Evolutionary conservation across 2,329 filamentous ascomycete genomes (phyloP), one percentile per base, ranked within the genome.

Genomic region (Trichoderma sp.): DNA sequence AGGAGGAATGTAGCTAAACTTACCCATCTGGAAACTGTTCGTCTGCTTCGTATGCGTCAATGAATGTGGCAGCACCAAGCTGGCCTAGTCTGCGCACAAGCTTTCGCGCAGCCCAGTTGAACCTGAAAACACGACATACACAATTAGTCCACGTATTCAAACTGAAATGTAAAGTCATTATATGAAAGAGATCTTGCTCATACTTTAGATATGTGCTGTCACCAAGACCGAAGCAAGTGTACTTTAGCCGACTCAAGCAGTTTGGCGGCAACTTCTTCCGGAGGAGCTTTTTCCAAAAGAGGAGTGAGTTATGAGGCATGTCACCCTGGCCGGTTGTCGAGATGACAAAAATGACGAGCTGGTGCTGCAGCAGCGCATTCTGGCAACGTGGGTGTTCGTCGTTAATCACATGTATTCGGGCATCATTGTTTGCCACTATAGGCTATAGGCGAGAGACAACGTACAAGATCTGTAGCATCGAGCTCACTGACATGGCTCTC

Each of bases 321-420:
- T 98, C 95, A 6, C 96, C 96, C 82, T 99, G 95, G 6, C 96
- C 96, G 0, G 96, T 97, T 0, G 96, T 99, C 6, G 96, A 97
- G 23, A 97, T 85, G 73, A 94, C 90, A 77, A 99, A 93, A 65
- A 98, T 85, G 30, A 94, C 88, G 23, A 95, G 81, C 1, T 81
- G 82, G 71, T 85, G 83, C 69, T 83, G 82, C 11, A 87, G 76
- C 28, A 91, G 81, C 28, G 83, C 79, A 73, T 82, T 86, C 89
- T 89, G 28, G 20, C 15, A 59, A 30, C 4, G 17, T 17, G 39
- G 13, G 20, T 6, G 28, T 59, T 59, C 9, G 7, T 34, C 32
- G 43, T 64, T 32, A 68, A 12, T 32, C 15, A 32, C 30, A 59
- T 30, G 55, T 17, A 32, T 17, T 6, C 5, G 7, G 6, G 3